Conservation (phyloP, 257 asterid species). For the Nicotiana tomentosiformis region DNA sequence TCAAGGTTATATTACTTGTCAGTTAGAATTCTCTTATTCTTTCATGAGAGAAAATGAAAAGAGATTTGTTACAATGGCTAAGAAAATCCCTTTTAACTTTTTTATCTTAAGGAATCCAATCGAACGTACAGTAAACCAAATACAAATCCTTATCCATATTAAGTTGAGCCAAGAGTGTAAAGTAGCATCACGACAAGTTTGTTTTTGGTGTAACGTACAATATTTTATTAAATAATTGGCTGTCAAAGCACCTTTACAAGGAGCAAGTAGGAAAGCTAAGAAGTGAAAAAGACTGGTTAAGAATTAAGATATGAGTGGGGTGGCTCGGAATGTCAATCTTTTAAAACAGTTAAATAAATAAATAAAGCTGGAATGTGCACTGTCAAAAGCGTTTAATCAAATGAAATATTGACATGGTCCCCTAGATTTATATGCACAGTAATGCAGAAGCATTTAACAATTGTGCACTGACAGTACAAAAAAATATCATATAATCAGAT, state of each 20-base stretch:
- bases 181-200: constrained; percentile 1
- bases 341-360: background rate
- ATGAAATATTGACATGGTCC: constrained; percentile 27
- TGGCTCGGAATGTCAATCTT: background rate
- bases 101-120: constrained; percentile 19
- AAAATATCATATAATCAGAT: background rate
- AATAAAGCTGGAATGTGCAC: constrained; percentile 1
- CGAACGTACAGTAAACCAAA: background rate
- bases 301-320: background rate
- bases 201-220: background rate
- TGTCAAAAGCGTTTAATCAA: constrained; percentile 6
- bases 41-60: background rate
- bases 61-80: constrained; percentile 2
- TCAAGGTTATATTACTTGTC: background rate
- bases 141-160: background rate
- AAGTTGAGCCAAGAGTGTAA: constrained; percentile 10
- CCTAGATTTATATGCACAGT: background rate
- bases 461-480: background rate
- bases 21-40: background rate
- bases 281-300: background rate
- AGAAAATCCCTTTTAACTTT: background rate
- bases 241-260: background rate
- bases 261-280: background rate
- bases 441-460: background rate
- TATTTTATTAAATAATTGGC: background rate